Base-by-base conservation (phyloP, 306 rosid species). In the Quercus wislizeni region DNA sequence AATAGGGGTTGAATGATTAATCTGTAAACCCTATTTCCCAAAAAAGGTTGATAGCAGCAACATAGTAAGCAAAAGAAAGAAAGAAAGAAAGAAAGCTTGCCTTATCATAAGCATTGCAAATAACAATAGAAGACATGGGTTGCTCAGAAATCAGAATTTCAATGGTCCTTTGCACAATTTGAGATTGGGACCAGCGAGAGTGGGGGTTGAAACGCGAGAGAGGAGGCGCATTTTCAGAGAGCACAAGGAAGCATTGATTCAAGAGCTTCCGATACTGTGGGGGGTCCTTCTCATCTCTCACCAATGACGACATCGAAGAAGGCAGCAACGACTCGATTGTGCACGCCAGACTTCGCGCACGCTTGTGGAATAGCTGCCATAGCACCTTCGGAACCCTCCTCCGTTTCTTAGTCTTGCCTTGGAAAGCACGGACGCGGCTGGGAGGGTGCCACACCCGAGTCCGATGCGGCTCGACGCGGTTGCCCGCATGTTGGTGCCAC, bases 161-260 rank as follows among this genome's bases (percentile, higher is more conserved):
- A 71, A 92, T 81, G 51, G 84, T 84, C 75, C 80, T 83, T 75
- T 38, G 81, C 35, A 94, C 90, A 30, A 92, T 77, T 97, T 94
- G 57, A 56, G 52, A 43, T 80, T 85, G 97, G 12, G 92, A 59
- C 86, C 85, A 86, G 54, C 10, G 78, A 27, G 86, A 89, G 2
- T 13, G 61, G 1, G 88, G 83, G 1, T 30, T 25, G 80, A 88
- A 86, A 62, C 4, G 49, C 0, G 81, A 20, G 43, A 76, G 0
- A 1, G 79, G 5, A 74, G 91, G 89, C 2, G 88, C 83, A 15
- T 69, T 69, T 18, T 85, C 85, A 11, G 89, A 74, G 21, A 92
- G 81, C 35, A 92, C 94, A 15, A 85, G 74, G 79, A 70, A 92
- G 84, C 91, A 83, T 15, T 46, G 79, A 6, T 27, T 21, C 62